Evolutionary conservation across 495 filamentous ascomycete species (phyloP), one percentile per base, ranked within the genome.

Genomic region (Aspergillus coremiiformis): DNA sequence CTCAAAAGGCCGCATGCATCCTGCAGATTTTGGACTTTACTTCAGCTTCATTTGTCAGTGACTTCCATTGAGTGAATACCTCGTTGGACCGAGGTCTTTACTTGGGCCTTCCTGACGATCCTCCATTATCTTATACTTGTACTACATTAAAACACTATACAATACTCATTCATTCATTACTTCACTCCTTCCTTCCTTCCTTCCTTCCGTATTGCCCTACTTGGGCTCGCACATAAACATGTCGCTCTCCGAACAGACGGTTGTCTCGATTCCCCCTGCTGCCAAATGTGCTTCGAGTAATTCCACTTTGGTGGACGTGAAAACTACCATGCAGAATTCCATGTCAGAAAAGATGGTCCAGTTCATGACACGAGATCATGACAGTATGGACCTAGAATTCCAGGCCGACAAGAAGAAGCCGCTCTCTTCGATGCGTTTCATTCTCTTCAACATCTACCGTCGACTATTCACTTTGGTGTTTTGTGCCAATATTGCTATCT

Each of bases 391-490:
- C 55, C 54, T 76, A 19, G 75, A 78, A 47, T 65, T 68, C 10
- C 70, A 77, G 47, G 57, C 59, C 9, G 51, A 44, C 22, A 68
- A 67, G 51, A 71, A 75, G 33, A 66, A 55, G 35, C 47, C 47
- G 19, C 55, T 66, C 27, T 55, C 66, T 29, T 57, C 53, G 21
- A 29, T 68, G 26, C 67, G 78, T 6, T 74, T 71, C 57, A 60
- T 65, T 15, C 51, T 71, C 42, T 52, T 77, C 41, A 67, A 67
- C 44, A 59, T 77, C 3, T 80, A 80, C 53, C 74, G 78, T 24
- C 72, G 75, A 3, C 70, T 83, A 1, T 83, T 81, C 61, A 67
- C 70, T 1, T 27, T 81, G 14, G 73, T 80, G 14, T 75, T 79
- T 44, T 47, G 72, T 10, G 70, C 66, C 58, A 85, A 85, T 55